Percentiles rank a stretch among this genome's conserved stretches.
These are phyloP conservation scores for Erysimum cheiri DNA, from an alignment of 441 rosid species.

Conservation along the genomic window DNA sequence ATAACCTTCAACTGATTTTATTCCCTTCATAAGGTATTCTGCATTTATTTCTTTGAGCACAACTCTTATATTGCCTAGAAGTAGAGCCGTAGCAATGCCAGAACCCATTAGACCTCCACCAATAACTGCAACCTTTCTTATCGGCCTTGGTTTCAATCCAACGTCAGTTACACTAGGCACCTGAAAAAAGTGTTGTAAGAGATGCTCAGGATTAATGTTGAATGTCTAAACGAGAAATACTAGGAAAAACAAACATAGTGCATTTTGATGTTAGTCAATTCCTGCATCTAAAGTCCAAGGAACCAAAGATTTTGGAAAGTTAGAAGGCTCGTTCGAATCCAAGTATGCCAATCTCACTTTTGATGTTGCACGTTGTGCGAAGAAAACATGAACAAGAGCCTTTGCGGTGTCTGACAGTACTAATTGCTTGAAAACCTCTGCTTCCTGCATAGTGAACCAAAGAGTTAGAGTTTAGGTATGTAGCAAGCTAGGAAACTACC, in stretches of 20 bases:
- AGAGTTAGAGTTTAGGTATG: slow-evolving; percentile 6
- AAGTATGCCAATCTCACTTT: slow-evolving; percentile 60
- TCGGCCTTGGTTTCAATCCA: slow-evolving; percentile 81
- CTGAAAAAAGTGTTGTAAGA: slow-evolving; percentile 51
- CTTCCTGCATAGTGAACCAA: slow-evolving; percentile 66
- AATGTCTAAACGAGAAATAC: slow-evolving; percentile 20
- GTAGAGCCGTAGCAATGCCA: slow-evolving; percentile 89
- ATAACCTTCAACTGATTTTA: slow-evolving; percentile 78
- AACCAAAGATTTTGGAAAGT: neutral
- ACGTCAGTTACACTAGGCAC: slow-evolving; percentile 85
- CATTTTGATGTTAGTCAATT: neutral
- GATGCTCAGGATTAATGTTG: slow-evolving; percentile 29
- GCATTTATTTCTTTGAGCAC: slow-evolving; percentile 89
- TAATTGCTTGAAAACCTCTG: slow-evolving; percentile 73
- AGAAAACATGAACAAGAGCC: slow-evolving; percentile 86
- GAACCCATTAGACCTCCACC: slow-evolving; percentile 99
- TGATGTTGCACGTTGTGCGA: slow-evolving; percentile 83
- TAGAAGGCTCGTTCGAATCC: neutral
- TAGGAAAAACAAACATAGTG: neutral
- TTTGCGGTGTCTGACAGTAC: slow-evolving; percentile 77
- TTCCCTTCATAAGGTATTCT: slow-evolving; percentile 83
- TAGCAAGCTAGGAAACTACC: slow-evolving; percentile 8
- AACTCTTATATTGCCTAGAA: slow-evolving; percentile 68
- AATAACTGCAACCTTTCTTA: slow-evolving; percentile 89
- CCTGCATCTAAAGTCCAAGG: neutral